phyloP scores from a whole-genome alignment of 1,139 yeast genomes.

The Hemisphaericaspora xylofermentans region DNA sequence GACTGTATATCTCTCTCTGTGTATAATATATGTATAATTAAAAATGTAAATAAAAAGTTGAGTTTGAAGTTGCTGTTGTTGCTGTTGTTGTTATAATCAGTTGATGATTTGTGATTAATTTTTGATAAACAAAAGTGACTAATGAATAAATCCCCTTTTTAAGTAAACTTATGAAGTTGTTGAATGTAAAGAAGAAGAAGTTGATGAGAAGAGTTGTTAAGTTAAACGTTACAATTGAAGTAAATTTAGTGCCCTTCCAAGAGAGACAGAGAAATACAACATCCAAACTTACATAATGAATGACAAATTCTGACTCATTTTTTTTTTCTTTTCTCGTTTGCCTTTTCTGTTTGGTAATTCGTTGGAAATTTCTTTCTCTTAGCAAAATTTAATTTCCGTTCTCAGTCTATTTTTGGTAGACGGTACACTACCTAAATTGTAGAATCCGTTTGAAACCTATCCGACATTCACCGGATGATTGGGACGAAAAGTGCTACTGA shows the following conservation, averaged over 20 bases:
- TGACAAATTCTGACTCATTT: slow-evolving; percentile 4
- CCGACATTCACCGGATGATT: too few species aligned
- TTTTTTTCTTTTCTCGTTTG: not conserved
- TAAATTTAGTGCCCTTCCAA: too few species aligned
- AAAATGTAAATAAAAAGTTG: not conserved
- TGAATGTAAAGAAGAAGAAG: not conserved
- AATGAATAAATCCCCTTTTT: not conserved
- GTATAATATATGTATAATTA: not conserved
- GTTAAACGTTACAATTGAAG: too few species aligned
- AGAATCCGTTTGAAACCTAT: too few species aligned
- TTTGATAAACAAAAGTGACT: not conserved
- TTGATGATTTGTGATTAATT: slow-evolving; percentile 3
- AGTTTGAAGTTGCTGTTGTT: not conserved
- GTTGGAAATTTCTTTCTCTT: too few species aligned
- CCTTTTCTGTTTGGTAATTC: not conserved
- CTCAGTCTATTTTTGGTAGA: too few species aligned
- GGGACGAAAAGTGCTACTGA: too few species aligned
- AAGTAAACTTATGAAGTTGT: not conserved
- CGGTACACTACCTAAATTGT: too few species aligned
- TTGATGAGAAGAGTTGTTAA: not conserved
- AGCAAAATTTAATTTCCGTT: too few species aligned
- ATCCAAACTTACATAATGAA: slow-evolving; percentile 5
- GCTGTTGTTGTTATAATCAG: not conserved
- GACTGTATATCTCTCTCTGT: not conserved
- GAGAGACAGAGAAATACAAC: not conserved